Base-by-base conservation (phyloP, 305 asterid species). In the Lippia alba region DNA sequence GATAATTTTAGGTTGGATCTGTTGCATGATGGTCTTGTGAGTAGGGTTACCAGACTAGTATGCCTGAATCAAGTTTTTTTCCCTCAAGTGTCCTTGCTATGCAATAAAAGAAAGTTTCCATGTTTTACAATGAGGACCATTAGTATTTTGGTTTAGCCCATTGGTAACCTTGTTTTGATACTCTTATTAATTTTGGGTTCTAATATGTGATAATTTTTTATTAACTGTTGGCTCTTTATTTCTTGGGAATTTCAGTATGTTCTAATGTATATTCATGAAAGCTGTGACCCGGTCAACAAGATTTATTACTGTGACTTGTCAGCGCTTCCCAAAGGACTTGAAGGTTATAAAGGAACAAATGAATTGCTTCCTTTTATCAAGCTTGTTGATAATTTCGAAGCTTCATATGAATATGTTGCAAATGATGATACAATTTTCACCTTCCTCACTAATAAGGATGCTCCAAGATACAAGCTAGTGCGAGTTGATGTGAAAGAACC, bases 271-370 rank as follows among this genome's bases (percentile, higher is more conserved):
- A 87, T 80, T 64, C 44, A 11, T 8, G 88, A 86, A 84, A 79
- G 79, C 76, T 94, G 99, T 79, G 98, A 92, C 67, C 97, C 99
- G 10, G 90, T 83, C 74, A 94, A 94, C 90, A 90, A 94, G 80
- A 32, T 94, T 66, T 90, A 87, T 80, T 92, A 86, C 84, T 94
- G 96, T 76, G 89, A 89, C 80, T 59, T 94, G 57, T 77, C 89
- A 66, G 59, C 80, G 40, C 92, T 87, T 34, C 83, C 92, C 5
- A 69, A 77, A 65, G 98, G 97, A 61, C 91, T 92, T 70, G 86
- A 83, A 79, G 84, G 89, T 66, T 87, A 65, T 76, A 86, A 77
- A 74, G 96, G 89, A 57, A 71, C 70, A 73, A 75, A 70, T n/a
- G 79, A 78, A 12, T 60, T 80, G 70, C 96, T 94, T 75, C 97